Percentiles rank a stretch among this genome's conserved stretches.
These are phyloP conservation scores for Nasturtium officinale DNA, from an alignment of 345 rosid genomes.

Conservation along the genomic window DNA sequence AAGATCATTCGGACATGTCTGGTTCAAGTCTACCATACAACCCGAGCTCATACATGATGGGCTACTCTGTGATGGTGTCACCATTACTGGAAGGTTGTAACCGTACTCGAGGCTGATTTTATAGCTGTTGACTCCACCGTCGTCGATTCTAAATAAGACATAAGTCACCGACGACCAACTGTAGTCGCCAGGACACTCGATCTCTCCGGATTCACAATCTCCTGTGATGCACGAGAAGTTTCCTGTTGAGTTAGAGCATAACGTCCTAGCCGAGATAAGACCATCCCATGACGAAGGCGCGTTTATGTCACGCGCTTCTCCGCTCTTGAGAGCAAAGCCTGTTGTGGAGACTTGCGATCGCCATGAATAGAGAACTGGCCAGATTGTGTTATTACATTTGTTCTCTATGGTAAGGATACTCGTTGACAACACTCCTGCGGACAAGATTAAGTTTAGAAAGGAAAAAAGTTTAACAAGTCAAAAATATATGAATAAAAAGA, in stretches of 20 bases:
- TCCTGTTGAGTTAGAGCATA: conserved; percentile 16
- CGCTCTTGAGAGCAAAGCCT: conserved; percentile 15
- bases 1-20: conserved; percentile 23
- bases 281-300: conserved; percentile 32
- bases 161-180: conserved; percentile 13
- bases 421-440: conserved; percentile 16
- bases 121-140: conserved; percentile 4
- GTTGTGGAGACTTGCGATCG: conserved; percentile 2
- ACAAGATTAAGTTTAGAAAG: neutral
- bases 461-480: neutral
- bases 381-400: conserved; percentile 31
- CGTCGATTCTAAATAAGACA: neutral
- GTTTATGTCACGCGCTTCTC: conserved; percentile 7
- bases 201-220: conserved; percentile 17
- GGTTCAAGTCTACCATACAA: conserved; percentile 28
- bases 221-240: conserved; percentile 15
- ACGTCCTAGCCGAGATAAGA: conserved; percentile 28
- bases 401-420: conserved; percentile 29
- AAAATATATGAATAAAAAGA: neutral
- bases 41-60: conserved; percentile 13
- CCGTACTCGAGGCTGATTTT: conserved; percentile 3
- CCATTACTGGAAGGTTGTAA: conserved; percentile 33
- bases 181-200: neutral
- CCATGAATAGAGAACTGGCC: conserved; percentile 34
- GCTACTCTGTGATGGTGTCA: conserved; percentile 13